Evolutionary conservation across 2,329 filamentous ascomycete species (phyloP).

Genomic region (Colletotrichum sp.): DNA sequence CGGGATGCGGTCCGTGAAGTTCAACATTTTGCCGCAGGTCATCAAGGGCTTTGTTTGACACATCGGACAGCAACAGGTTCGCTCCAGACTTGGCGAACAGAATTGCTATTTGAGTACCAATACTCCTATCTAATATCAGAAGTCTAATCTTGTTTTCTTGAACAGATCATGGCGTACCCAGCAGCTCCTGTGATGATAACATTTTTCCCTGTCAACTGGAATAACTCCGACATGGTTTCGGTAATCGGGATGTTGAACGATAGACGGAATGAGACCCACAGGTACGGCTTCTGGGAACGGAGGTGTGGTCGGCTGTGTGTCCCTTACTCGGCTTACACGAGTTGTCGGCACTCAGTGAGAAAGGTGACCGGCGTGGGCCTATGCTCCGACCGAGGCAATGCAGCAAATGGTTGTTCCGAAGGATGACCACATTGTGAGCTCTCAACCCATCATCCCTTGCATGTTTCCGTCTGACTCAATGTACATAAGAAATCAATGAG

Average conservation of each 20-base stretch:
- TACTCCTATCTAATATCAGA: constrained; percentile 41
- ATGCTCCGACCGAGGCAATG: background rate
- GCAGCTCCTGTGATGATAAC: constrained; percentile 71
- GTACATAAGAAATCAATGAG: background rate
- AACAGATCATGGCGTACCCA: constrained; percentile 54
- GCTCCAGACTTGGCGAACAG: constrained; percentile 76
- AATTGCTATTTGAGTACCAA: constrained; percentile 76
- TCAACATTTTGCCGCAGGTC: constrained; percentile 64
- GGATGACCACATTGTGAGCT: background rate
- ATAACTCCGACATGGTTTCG: background rate
- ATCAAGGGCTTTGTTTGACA: constrained; percentile 69
- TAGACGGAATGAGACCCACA: background rate
- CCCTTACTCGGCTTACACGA: background rate
- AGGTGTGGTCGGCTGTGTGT: background rate
- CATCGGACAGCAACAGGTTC: constrained; percentile 73
- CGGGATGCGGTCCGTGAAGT: constrained; percentile 55
- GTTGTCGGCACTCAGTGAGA: background rate
- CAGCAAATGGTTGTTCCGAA: background rate
- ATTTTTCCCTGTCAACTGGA: constrained; percentile 32
- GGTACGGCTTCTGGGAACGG: too few relatives aligned
- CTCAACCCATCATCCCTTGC: background rate
- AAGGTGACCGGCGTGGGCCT: background rate
- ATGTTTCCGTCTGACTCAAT: background rate
- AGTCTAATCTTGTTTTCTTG: background rate
- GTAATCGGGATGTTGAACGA: background rate